Evolutionary conservation across 2,329 filamentous ascomycete species (phyloP), one percentile per base, ranked within the genome.

Genomic region (Cephalotrichum gorgonifer): DNA sequence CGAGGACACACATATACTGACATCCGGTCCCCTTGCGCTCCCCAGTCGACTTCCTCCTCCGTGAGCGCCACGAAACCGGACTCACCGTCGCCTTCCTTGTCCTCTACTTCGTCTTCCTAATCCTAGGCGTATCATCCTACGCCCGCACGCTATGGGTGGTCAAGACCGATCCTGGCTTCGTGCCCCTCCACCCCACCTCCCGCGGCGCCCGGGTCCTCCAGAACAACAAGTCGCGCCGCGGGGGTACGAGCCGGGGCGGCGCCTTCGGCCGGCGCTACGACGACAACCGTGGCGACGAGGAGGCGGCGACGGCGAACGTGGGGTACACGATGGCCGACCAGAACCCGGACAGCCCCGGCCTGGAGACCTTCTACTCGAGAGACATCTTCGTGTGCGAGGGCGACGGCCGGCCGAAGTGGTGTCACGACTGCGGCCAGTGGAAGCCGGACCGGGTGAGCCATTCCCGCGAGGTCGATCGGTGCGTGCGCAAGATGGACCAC

Each of bases 401-500:
- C 12, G 86, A 93, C 57, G 93, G 93, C 0, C 74, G 83, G n/a
- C 91, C 91, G 0, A 78, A 81, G 28, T 97, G 88, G 81, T 98
- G 91, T 66, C 83, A 82, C 4, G 77, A 79, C 47, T 98, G 91
- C 62, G 78, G 78, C 50, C 87, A 85, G 54, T 95, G 86, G 80
- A 97, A 96, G 64, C 82, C 86, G 0, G 91, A 96, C 59, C 78
- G 91, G 3, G 78, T 85, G 2, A 89, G 95, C 62, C 91, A 97
- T 64, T 94, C 86, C 59, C 83, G 83, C 47, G 87, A 95, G 60
- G 71, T 93, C 12, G 80, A 80, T 45, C 76, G 88, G 41, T 97
- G 91, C 60, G 85, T 95, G 22, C 71, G 77, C 38, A 93, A 93
- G 59, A 93, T 96, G 85, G 91, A 97, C 54, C 91, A 97, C 61